Conservation (phyloP, 345 rosid genomes). For the Conringia planisiliqua region DNA sequence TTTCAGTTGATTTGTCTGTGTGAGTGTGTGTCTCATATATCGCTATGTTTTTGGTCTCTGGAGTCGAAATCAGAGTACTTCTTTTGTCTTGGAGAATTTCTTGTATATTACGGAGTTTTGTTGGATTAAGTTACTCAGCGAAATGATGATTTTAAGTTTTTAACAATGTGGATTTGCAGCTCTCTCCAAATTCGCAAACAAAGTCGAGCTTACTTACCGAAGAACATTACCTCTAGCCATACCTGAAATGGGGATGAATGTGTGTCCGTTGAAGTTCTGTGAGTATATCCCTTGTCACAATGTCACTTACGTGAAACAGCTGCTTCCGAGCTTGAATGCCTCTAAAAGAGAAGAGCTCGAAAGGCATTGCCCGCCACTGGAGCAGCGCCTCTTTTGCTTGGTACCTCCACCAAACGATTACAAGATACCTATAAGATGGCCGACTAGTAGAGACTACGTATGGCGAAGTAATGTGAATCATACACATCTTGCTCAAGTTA, state of each 20-base stretch:
- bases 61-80: not conserved
- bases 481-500: slow-evolving; percentile 76
- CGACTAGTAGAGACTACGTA: slow-evolving; percentile 75
- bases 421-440: slow-evolving; percentile 87
- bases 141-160: not conserved
- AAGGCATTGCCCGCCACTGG: slow-evolving; percentile 84
- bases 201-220: slow-evolving; percentile 56
- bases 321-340: slow-evolving; percentile 57
- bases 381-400: slow-evolving; percentile 76
- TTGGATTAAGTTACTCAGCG: not conserved
- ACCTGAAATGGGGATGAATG: slow-evolving; percentile 63
- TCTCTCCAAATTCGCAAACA: slow-evolving; percentile 43
- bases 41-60: too few relatives aligned
- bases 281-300: slow-evolving; percentile 93
- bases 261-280: slow-evolving; percentile 69
- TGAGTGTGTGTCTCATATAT: too few relatives aligned
- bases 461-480: slow-evolving; percentile 98
- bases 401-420: slow-evolving; percentile 90
- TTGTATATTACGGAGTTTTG: not conserved
- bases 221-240: slow-evolving; percentile 42
- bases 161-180: slow-evolving; percentile 37
- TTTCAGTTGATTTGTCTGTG: too few relatives aligned
- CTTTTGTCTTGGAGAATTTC: not conserved
- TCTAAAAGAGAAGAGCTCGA: slow-evolving; percentile 82
- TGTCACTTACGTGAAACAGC: slow-evolving; percentile 42